Percentiles rank a stretch among this genome's conserved stretches.
Conservation (phyloP, 2,329 filamentous ascomycete species). For the Hymenotorrendiella dingleyae region DNA sequence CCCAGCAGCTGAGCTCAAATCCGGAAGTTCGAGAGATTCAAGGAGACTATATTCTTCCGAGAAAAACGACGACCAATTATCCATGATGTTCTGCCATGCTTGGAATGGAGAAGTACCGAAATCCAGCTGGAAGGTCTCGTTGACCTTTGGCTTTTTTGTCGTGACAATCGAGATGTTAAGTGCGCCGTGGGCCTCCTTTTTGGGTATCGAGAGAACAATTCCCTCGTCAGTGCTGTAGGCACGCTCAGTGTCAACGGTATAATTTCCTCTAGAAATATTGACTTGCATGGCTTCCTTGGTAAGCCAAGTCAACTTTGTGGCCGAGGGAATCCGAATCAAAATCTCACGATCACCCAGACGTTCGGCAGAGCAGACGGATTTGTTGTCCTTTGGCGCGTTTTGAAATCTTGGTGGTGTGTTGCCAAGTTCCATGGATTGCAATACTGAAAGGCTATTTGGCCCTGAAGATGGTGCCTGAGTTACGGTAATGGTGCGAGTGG, state of each 20-base stretch:
- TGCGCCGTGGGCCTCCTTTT: constrained; percentile 50
- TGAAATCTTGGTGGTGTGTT: constrained; percentile 18
- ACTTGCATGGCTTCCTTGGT: constrained; percentile 51
- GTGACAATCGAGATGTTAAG: constrained; percentile 54
- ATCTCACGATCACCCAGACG: constrained; percentile 44
- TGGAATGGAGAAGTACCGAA: constrained; percentile 39
- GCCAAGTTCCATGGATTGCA: constrained; percentile 35
- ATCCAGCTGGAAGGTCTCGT: constrained; percentile 55
- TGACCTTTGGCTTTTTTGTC: constrained; percentile 52
- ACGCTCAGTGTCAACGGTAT: constrained; percentile 42
- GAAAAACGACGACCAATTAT: constrained; percentile 22
- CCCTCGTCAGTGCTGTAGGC: constrained; percentile 30
- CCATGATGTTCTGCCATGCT: constrained; percentile 21
- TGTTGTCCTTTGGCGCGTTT: constrained; percentile 16
- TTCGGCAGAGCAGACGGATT: constrained; percentile 40
- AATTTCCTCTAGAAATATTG: constrained; percentile 44
- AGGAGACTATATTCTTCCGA: constrained; percentile 17
- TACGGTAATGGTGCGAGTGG: constrained; percentile 29
- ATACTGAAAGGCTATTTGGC: constrained; percentile 34
- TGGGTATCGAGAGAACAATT: constrained; percentile 40
- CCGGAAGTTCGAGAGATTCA: too few species aligned
- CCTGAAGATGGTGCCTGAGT: constrained; percentile 31
- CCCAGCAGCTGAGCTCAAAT: constrained; percentile 16
- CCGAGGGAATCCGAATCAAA: constrained; percentile 46
- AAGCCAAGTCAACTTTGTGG: constrained; percentile 48